Base-by-base conservation (phyloP, 768 basidiomycete genomes). In the Termitomyces sp. region DNA sequence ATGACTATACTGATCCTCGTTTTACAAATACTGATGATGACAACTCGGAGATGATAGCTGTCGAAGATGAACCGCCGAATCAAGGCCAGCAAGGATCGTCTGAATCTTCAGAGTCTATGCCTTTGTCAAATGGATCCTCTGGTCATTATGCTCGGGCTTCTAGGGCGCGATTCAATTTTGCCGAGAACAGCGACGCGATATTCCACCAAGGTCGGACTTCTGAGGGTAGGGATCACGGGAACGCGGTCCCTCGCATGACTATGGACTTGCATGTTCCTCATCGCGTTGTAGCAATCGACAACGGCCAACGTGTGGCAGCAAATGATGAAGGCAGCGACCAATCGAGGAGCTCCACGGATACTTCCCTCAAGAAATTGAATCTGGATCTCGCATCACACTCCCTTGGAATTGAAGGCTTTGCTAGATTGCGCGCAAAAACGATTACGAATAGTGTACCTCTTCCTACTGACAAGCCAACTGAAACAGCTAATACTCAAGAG, bases 401-500 rank as follows among this genome's bases (percentile, higher is more conserved):
- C 9, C 67, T 73, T 9, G 74, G 73, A 8, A 71, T 76, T 13
- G 65, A 67, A 4, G 64, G 72, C 0, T 82, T 79, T 62, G 73
- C 77, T 18, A 69, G 62, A 56, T 67, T 82, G 14, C 74, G 81
- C 33, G 74, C 75, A 4, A 76, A 69, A 58, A 71, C 67, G 30
- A 58, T 80, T 18, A 59, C 55, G 34, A 33, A 18, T 27, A 5
- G 7, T 43, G 66, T 59, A 7, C 45, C 58, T 5, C 40, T 30
- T 20, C n/a, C 34, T 39, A 44, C 39, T 61, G 50, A 45, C 48
- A 36, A 51, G 40, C 24, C 44, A 53, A 33, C 33, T 55, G 48
- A 47, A 32, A 20, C 39, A 42, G 8, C 39, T 37, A n/a, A 44
- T 27, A 18, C 43, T 47, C 27, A 18, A 18, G 36, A 46, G 5